Base-by-base conservation (phyloP, 345 rosid species). In the Arabis hirsuta region DNA sequence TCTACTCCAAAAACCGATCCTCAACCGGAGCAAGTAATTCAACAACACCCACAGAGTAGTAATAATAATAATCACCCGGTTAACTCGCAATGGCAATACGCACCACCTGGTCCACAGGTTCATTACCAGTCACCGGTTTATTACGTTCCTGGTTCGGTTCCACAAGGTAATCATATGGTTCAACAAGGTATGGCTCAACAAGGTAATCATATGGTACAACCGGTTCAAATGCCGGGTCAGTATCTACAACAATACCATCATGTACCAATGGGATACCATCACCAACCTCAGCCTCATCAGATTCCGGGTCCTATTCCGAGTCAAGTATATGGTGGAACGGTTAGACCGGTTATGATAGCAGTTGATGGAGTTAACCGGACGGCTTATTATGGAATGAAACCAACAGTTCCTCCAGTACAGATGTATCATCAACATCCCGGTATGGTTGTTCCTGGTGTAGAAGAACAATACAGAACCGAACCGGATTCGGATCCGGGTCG, bases 51-150 rank as follows among this genome's bases (percentile, higher is more conserved):
- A 22, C 24, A 22, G 24, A 22, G 24, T 22, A 22, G 2, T 22
- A 22, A 22, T 22, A 39, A 69, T 2, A 82, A 76, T 1, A 82
- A 76, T 29, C 79, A 82, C n/a, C 71, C 88, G 52, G 83, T 85
- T 71, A 82, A 68, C 62, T 78, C 90, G 1, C 77, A 74, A 53
- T 84, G 90, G 87, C 90, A 85, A 43, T 94, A 86, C 43, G 11
- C 83, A 11, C 5, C 32, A 6, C 67, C 80, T 31, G 29, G 65
- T 13, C 79, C 85, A 24, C 86, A 77, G 32, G 32, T 86, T 43
- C 87, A 82, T 52, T 89, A 88, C 65, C 80, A 92, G 16, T 41
- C 87, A 27, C 98, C 96, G 7, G 78, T 86, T 77, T 89, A 87
- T 65, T 94, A 89, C 52, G 81, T 89, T 16, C 86, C 83, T 36